Conservation (phyloP, 148 eudicot species). For the Pouteria glomerata region DNA sequence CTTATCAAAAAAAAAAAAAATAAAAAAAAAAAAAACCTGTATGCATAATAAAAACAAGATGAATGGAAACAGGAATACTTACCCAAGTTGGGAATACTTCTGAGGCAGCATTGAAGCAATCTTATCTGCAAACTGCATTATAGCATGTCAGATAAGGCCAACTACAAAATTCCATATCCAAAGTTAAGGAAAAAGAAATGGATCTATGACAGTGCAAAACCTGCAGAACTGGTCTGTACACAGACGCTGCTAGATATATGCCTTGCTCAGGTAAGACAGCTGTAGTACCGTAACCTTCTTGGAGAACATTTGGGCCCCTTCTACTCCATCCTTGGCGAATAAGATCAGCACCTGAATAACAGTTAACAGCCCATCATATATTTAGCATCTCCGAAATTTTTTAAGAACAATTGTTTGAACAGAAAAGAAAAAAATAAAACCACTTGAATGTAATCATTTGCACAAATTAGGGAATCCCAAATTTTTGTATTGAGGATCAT, state of each 20-base stretch:
- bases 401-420: neutral
- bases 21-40: no score
- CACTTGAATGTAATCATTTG: no score
- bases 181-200: slow-evolving; percentile 5
- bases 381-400: neutral
- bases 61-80: no score
- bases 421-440: neutral
- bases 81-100: slow-evolving; percentile 91
- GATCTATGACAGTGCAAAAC: slow-evolving; percentile 29
- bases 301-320: slow-evolving; percentile 62
- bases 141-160: slow-evolving; percentile 13
- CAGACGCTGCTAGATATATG: slow-evolving; percentile 92
- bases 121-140: slow-evolving; percentile 86
- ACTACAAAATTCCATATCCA: neutral
- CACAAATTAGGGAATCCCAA: no score
- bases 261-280: slow-evolving; percentile 96
- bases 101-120: slow-evolving; percentile 77
- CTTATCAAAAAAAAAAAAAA: no score
- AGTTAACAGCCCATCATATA: neutral
- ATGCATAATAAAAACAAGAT: no score
- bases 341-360: slow-evolving; percentile 43
- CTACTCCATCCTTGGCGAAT: slow-evolving; percentile 78
- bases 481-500: no score
- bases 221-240: slow-evolving; percentile 93
- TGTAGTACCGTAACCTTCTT: slow-evolving; percentile 98